Conservation (phyloP, 2,329 filamentous ascomycete genomes). For the Metarhizium album region DNA sequence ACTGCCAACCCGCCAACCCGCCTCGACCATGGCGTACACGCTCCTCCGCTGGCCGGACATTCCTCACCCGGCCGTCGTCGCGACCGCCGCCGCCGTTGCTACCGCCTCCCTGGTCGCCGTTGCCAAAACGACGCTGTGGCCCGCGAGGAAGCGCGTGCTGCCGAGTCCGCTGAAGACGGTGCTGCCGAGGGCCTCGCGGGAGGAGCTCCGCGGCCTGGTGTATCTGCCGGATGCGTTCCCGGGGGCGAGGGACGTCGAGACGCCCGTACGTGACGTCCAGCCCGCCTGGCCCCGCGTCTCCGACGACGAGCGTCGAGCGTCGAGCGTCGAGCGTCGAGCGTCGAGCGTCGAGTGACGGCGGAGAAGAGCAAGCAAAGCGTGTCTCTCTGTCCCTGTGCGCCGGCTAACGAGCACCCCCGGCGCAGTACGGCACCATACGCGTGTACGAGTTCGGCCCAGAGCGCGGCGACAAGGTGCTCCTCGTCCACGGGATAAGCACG, state of each 20-base stretch:
- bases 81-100: slow-evolving; percentile 29
- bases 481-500: slow-evolving; percentile 78
- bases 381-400: not conserved
- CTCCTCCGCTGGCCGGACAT: slow-evolving; percentile 10
- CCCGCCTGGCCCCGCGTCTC: no score
- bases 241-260: slow-evolving; percentile 61
- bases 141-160: slow-evolving; percentile 27
- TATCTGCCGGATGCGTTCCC: slow-evolving; percentile 62
- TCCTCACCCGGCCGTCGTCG: slow-evolving; percentile 17
- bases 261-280: slow-evolving; percentile 51
- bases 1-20: slow-evolving; percentile 6
- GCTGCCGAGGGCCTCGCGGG: slow-evolving; percentile 23
- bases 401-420: no score
- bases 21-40: slow-evolving; percentile 3
- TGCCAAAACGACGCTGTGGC: slow-evolving; percentile 27
- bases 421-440: slow-evolving; percentile 57
- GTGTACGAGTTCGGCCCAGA: slow-evolving; percentile 78
- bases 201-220: slow-evolving; percentile 26
- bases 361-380: no score
- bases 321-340: no score
- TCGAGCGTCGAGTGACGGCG: no score
- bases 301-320: no score
- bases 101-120: slow-evolving; percentile 29
- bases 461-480: slow-evolving; percentile 60
- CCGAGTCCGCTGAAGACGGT: slow-evolving; percentile 33